A percentile compares a stretch with the other conserved stretches of the same genome.
phyloP scores from a whole-genome alignment of 2,329 filamentous ascomycete genomes.

The Aschersonia sp. region DNA sequence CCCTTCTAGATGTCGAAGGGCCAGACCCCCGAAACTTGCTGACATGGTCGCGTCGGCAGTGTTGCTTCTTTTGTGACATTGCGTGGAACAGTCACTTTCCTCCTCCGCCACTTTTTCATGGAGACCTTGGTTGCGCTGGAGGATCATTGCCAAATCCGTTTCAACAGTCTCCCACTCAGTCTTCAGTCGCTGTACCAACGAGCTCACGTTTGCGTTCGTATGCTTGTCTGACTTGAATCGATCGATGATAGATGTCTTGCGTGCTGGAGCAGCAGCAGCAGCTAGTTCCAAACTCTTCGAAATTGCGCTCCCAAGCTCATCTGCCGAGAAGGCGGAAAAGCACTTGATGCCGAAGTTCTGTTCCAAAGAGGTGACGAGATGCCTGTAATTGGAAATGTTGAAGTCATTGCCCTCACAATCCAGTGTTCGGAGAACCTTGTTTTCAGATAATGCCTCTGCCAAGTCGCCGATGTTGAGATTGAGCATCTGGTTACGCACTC shows the following conservation, averaged over 20 bases:
- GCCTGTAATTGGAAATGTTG: conserved; percentile 34
- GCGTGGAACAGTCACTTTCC: conserved; percentile 11
- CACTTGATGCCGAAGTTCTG: conserved; percentile 27
- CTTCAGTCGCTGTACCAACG: conserved; percentile 21
- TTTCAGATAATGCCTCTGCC: conserved; percentile 32
- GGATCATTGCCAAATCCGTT: conserved; percentile 16
- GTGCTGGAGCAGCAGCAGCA: conserved; percentile 11
- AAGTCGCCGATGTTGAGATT: conserved; percentile 38
- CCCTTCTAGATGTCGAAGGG: conserved; percentile 15
- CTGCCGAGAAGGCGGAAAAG: conserved; percentile 25
- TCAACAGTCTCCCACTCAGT: conserved; percentile 24
- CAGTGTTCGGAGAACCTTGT: conserved; percentile 33
- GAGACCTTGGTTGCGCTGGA: conserved; percentile 19
- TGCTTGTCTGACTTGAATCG: conserved; percentile 18
- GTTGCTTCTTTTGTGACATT: conserved; percentile 6
- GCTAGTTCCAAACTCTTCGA: conserved; percentile 18
- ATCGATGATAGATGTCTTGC: conserved; percentile 19
- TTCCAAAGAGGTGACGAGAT: conserved; percentile 28
- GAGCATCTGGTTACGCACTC: conserved; percentile 41
- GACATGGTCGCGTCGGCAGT: conserved; percentile 15
- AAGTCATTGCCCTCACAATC: conserved; percentile 42
- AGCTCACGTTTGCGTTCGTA: conserved; percentile 13
- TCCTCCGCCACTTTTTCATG: conserved; percentile 9
- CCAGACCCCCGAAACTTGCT: conserved; percentile 22
- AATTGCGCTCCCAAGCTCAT: conserved; percentile 20